phyloP scores from a whole-genome alignment of 75 land plant genomes.

The Adiantum capillusveneris region DNA sequence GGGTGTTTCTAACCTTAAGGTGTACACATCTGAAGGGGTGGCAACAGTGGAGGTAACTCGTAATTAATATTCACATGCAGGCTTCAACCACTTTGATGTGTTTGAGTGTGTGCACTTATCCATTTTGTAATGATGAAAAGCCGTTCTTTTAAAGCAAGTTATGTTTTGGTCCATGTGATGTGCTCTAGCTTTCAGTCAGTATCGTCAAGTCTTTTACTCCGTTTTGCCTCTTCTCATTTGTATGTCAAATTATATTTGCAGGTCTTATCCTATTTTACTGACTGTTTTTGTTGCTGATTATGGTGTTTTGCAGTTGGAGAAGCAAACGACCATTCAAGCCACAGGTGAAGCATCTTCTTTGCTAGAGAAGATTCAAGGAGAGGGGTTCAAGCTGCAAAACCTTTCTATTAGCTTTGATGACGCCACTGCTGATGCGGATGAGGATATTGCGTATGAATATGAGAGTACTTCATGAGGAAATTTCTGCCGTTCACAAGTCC shows the following conservation, averaged over 20 bases:
- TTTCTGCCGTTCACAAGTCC: too few species aligned
- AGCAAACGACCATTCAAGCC: constrained; percentile 24
- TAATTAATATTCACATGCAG: too few species aligned
- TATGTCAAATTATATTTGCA: too few species aligned
- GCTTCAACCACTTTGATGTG: too few species aligned
- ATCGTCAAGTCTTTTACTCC: too few species aligned
- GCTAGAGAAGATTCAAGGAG: constrained; percentile 16
- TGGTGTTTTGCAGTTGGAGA: constrained; percentile 11
- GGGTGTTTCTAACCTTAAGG: not conserved
- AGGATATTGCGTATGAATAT: constrained; percentile 3
- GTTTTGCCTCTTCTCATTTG: too few species aligned
- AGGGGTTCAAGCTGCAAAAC: constrained; percentile 25
- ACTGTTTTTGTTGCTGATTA: not conserved
- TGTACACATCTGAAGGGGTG: not conserved
- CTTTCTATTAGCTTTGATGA: constrained; percentile 17
- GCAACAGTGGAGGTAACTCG: not conserved
- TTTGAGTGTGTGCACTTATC: too few species aligned
- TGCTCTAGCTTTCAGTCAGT: too few species aligned
- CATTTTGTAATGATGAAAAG: too few species aligned
- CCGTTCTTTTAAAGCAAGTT: too few species aligned
- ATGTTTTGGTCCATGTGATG: too few species aligned
- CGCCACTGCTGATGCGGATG: constrained; percentile 16
- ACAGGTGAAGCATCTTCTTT: constrained; percentile 24
- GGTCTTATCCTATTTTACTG: not conserved
- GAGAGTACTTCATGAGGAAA: not conserved